Evolutionary conservation across 1,284 basidiomycete species (phyloP).

Genomic region (Neonothopanus nambi): DNA sequence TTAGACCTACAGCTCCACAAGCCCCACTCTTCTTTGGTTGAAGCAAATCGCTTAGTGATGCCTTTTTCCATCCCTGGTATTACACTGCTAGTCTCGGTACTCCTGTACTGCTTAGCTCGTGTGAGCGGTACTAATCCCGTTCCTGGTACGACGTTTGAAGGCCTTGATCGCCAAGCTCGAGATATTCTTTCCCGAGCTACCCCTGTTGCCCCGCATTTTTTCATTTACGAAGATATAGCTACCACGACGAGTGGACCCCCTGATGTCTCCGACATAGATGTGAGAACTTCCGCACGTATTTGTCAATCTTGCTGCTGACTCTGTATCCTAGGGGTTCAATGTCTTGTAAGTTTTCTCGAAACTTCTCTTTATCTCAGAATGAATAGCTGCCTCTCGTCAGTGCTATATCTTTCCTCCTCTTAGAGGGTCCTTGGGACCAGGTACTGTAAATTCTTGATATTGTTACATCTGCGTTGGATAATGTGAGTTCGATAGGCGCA

Average conservation of each 20-base stretch:
- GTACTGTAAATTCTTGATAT: constrained; percentile 19
- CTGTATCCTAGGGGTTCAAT: constrained; percentile 35
- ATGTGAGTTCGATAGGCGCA: constrained; percentile 26
- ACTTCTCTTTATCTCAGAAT: background rate
- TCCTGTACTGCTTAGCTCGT: constrained; percentile 14
- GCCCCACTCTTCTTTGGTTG: too few species aligned
- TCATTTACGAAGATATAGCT: constrained; percentile 49
- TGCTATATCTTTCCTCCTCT: constrained; percentile 49
- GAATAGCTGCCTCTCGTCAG: constrained; percentile 24
- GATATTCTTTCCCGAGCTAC: constrained; percentile 42
- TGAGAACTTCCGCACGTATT: constrained; percentile 19
- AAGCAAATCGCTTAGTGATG: too few species aligned
- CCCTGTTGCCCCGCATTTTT: constrained; percentile 43
- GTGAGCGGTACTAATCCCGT: constrained; percentile 21
- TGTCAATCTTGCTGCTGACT: constrained; percentile 6
- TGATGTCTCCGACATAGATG: constrained; percentile 39
- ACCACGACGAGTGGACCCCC: constrained; percentile 39
- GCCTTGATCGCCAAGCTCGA: constrained; percentile 34
- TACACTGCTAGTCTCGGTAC: background rate
- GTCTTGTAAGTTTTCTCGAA: constrained; percentile 34
- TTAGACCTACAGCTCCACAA: too few species aligned
- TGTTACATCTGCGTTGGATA: background rate
- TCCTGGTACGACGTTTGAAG: constrained; percentile 23
- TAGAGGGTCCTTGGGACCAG: constrained; percentile 52
- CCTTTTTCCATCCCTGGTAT: too few species aligned